Conservation (phyloP, 2,329 filamentous ascomycete species). For the Cladophialophora immunda region DNA sequence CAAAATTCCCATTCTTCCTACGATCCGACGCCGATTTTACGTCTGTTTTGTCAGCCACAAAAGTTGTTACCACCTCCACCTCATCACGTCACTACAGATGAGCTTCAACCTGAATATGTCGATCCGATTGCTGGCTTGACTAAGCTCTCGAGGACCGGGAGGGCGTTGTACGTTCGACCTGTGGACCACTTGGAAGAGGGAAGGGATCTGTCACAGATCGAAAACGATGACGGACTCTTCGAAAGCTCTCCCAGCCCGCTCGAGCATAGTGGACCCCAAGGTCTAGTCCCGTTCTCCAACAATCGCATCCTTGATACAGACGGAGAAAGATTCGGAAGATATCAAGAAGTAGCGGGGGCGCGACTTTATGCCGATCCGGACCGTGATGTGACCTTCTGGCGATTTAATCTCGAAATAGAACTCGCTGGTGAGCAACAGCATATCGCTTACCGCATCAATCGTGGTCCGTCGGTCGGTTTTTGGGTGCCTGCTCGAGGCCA, state of each 20-base stretch:
- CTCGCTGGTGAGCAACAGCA: conserved; percentile 79
- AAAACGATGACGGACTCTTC: conserved; percentile 84
- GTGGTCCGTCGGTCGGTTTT: conserved; percentile 85
- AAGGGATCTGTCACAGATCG: conserved; percentile 78
- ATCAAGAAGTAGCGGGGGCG: conserved; percentile 82
- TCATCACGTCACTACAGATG: conserved; percentile 69
- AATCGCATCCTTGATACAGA: conserved; percentile 62
- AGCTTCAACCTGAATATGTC: conserved; percentile 78
- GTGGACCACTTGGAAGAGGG: conserved; percentile 85
- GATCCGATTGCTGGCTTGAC: conserved; percentile 89
- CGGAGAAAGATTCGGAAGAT: conserved; percentile 82
- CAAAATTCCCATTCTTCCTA: conserved; percentile 85
- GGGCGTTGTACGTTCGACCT: conserved; percentile 86
- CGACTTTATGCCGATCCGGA: conserved; percentile 85
- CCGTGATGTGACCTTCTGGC: conserved; percentile 92
- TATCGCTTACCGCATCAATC: conserved; percentile 94
- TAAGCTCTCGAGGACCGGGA: conserved; percentile 83
- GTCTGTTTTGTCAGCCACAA: conserved; percentile 87
- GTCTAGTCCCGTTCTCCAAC: conserved; percentile 52
- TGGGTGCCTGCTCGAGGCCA: conserved; percentile 89
- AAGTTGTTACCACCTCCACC: conserved; percentile 82
- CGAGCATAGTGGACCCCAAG: conserved; percentile 49
- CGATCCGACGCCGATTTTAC: conserved; percentile 76
- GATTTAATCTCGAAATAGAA: conserved; percentile 94
- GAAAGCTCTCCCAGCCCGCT: conserved; percentile 66